Evolutionary conservation across 2,329 filamentous ascomycete genomes (phyloP).

Genomic region (Microdochium nivale): DNA sequence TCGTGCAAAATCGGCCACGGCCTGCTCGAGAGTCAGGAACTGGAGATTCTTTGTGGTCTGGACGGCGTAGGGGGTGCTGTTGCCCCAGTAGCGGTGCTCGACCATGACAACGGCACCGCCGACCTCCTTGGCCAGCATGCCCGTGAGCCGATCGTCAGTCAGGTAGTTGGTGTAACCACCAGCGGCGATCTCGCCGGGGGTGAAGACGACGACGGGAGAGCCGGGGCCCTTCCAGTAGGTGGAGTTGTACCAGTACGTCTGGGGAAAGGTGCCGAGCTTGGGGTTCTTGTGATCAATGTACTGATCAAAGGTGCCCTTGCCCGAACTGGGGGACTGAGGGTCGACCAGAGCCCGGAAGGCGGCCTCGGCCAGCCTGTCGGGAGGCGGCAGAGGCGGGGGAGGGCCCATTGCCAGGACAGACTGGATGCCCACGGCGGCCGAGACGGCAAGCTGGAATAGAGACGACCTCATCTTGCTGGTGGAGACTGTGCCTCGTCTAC

Average conservation of each 20-base stretch:
- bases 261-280: conserved; percentile 43
- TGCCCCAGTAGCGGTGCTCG: conserved; percentile 52
- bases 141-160: conserved; percentile 38
- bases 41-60: conserved; percentile 44
- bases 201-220: conserved; percentile 42
- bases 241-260: conserved; percentile 43
- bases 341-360: conserved; percentile 8
- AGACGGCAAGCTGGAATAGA: conserved; percentile 2
- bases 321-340: conserved; percentile 4
- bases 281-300: conserved; percentile 50
- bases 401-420: conserved; percentile 8
- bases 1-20: conserved; percentile 42
- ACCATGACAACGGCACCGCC: conserved; percentile 44
- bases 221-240: conserved; percentile 44
- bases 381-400: conserved; percentile 8
- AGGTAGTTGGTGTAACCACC: conserved; percentile 38
- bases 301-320: conserved; percentile 35
- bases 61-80: conserved; percentile 40
- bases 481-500: background rate
- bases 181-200: conserved; percentile 41
- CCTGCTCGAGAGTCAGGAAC: conserved; percentile 43
- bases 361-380: conserved; percentile 5
- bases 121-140: conserved; percentile 40
- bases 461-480: conserved; percentile 6
- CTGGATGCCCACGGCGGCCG: conserved; percentile 5